phyloP scores from a whole-genome alignment of 2,329 filamentous ascomycete species.

The Neocatenulostroma microsporum region DNA sequence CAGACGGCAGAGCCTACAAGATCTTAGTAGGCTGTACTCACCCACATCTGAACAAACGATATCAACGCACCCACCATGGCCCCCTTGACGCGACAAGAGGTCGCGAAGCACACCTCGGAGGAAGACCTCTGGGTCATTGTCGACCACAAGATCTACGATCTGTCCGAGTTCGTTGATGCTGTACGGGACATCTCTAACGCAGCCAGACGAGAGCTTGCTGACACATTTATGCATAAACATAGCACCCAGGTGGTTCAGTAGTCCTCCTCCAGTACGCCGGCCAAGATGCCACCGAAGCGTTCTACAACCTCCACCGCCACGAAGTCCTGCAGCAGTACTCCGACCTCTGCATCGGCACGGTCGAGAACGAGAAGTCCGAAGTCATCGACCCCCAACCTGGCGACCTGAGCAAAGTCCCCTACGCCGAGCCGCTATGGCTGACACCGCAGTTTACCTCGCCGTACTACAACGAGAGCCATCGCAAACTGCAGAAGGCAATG shows the following conservation, averaged over 20 bases:
- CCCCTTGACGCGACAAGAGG: conserved; percentile 23
- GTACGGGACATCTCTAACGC: too few relatives aligned
- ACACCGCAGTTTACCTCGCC: conserved; percentile 66
- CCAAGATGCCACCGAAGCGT: conserved; percentile 70
- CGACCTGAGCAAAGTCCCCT: conserved; percentile 69
- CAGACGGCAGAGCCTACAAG: neutral
- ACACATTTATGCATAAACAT: too few relatives aligned
- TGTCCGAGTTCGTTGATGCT: conserved; percentile 75
- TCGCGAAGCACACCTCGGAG: conserved; percentile 56
- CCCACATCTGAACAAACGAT: neutral
- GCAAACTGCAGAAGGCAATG: conserved; percentile 58
- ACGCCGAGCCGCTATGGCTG: conserved; percentile 79
- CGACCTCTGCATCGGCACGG: conserved; percentile 64
- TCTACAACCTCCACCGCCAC: conserved; percentile 88
- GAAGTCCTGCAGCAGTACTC: conserved; percentile 79
- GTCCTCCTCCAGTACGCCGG: conserved; percentile 76
- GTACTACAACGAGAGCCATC: conserved; percentile 72
- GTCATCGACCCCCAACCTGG: conserved; percentile 62
- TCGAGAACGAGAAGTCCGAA: conserved; percentile 67
- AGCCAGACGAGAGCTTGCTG: too few relatives aligned
- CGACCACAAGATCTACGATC: conserved; percentile 80
- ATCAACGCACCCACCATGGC: conserved; percentile 18
- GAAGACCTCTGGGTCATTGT: conserved; percentile 77
- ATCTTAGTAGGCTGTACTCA: too few relatives aligned
- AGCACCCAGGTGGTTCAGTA: conserved; percentile 72